Conservation (phyloP, 1,284 basidiomycete genomes). For the Leccinum subrobustum region DNA sequence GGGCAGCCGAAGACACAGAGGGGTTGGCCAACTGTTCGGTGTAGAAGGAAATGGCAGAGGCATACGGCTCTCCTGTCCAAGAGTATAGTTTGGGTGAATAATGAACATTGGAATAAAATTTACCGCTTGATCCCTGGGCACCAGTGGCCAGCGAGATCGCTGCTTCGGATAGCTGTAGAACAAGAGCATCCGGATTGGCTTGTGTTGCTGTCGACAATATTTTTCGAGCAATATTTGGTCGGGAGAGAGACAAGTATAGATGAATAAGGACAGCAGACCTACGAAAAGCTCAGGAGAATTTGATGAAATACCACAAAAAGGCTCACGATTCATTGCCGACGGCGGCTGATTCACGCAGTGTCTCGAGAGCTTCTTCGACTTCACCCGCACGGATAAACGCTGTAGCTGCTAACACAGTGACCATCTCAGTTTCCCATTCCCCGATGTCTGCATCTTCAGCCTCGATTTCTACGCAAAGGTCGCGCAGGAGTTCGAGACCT, state of each 20-base stretch:
- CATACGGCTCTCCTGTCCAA: constrained; percentile 45
- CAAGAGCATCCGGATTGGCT: constrained; percentile 86
- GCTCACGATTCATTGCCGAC: constrained; percentile 55
- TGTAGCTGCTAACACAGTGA: constrained; percentile 78
- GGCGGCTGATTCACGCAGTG: constrained; percentile 73
- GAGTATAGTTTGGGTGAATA: background rate
- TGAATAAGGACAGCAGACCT: constrained; percentile 83
- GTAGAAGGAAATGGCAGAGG: constrained; percentile 80
- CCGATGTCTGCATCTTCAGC: constrained; percentile 67
- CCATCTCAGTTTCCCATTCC: constrained; percentile 65
- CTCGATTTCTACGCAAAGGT: constrained; percentile 84
- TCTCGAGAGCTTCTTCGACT: constrained; percentile 88
- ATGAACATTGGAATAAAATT: background rate
- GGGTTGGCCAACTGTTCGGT: constrained; percentile 90
- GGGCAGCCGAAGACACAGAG: constrained; percentile 68
- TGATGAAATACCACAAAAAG: constrained; percentile 4
- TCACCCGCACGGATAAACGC: constrained; percentile 84
- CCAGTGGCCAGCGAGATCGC: constrained; percentile 82
- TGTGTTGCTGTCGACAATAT: constrained; percentile 79
- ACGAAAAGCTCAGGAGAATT: background rate
- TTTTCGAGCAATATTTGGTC: constrained; percentile 83
- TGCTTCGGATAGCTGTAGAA: constrained; percentile 89
- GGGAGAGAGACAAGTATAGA: constrained; percentile 82
- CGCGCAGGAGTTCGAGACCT: constrained; percentile 78
- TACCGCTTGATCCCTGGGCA: constrained; percentile 49